A percentile compares a stretch with the other conserved stretches of the same genome.
Evolutionary conservation across 1,284 basidiomycete genomes (phyloP).

Genomic region (Sphaerobolus stellatus): DNA sequence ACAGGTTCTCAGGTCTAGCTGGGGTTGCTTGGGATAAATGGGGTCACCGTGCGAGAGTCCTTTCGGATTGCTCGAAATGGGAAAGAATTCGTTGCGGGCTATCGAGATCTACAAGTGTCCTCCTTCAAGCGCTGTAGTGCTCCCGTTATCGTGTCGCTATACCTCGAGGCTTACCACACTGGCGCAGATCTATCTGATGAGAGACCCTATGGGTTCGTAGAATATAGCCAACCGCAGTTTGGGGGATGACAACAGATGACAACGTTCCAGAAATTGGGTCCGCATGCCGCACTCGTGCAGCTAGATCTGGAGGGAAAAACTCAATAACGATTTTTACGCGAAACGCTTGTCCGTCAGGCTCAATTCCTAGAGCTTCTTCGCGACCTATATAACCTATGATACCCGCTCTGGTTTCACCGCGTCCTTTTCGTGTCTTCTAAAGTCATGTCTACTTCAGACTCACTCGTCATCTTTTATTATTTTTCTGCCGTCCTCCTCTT

Average conservation of each 20-base stretch:
- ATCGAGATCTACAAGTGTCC: constrained; percentile 1
- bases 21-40: no score
- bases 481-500: background rate
- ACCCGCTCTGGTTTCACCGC: no score
- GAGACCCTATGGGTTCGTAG: background rate
- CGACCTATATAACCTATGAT: background rate
- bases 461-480: background rate
- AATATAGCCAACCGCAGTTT: background rate
- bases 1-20: no score
- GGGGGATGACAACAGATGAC: no score
- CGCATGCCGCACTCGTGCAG: constrained; percentile 6
- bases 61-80: no score
- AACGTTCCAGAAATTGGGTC: background rate
- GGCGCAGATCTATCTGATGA: constrained; percentile 9
- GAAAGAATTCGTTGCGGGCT: no score
- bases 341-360: background rate
- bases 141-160: background rate
- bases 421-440: no score
- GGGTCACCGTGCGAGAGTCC: no score
- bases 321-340: background rate
- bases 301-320: background rate
- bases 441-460: background rate
- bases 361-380: background rate
- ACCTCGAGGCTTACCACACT: constrained; percentile 6
- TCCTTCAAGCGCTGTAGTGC: background rate